phyloP scores from a whole-genome alignment of 1,284 basidiomycete genomes.

The Takashimella tepidaria region DNA sequence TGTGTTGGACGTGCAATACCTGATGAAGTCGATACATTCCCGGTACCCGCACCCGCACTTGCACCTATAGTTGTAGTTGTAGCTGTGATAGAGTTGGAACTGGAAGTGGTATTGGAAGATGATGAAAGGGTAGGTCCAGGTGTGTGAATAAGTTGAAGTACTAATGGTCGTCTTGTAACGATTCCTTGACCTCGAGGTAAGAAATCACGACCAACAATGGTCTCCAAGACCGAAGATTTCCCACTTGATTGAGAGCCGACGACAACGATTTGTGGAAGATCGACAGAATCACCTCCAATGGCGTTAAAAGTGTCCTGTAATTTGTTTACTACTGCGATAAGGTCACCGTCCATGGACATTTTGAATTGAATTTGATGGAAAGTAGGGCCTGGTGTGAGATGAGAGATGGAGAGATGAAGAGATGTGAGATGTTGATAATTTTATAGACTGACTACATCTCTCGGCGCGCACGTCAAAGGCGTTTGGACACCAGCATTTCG shows the following conservation, averaged over 20 bases:
- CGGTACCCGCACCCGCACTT: too few relatives aligned
- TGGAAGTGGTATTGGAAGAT: not conserved
- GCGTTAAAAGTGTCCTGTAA: constrained; percentile 62
- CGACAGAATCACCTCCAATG: constrained; percentile 54
- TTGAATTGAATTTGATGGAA: constrained; percentile 14
- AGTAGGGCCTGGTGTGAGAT: too few relatives aligned
- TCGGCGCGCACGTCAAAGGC: too few relatives aligned
- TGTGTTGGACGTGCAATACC: not conserved
- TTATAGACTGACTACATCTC: too few relatives aligned
- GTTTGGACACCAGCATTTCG: too few relatives aligned
- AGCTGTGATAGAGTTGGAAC: not conserved
- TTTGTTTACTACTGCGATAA: constrained; percentile 93
- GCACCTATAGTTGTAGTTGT: too few relatives aligned
- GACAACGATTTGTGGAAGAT: constrained; percentile 49
- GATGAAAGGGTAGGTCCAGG: constrained; percentile 44
- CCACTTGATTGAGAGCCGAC: constrained; percentile 53
- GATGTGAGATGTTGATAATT: too few relatives aligned
- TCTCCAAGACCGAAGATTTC: constrained; percentile 56
- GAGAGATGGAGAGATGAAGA: too few relatives aligned
- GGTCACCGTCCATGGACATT: constrained; percentile 77
- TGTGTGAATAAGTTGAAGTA: constrained; percentile 92
- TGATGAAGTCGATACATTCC: too few relatives aligned
- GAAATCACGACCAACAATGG: constrained; percentile 92
- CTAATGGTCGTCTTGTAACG: constrained; percentile 79
- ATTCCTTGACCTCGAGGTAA: constrained; percentile 95